phyloP scores from a whole-genome alignment of 257 asterid species.

The Scutellaria barbata region DNA sequence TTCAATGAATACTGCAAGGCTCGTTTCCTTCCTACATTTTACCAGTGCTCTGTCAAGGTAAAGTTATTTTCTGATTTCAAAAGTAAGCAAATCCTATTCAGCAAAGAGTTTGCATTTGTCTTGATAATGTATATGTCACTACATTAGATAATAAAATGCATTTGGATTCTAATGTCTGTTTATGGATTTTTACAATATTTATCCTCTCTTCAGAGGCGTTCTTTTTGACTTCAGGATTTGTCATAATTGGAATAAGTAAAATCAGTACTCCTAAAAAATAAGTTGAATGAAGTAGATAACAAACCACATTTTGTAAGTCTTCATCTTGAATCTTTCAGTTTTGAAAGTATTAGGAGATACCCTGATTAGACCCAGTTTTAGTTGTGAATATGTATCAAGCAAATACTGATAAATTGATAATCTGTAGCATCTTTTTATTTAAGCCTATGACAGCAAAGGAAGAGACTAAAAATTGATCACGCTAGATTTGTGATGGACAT shows the following conservation, averaged over 20 bases:
- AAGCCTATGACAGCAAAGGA: background rate
- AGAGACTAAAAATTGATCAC: background rate
- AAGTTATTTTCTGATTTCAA: background rate
- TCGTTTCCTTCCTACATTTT: conserved; percentile 80
- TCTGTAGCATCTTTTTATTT: background rate
- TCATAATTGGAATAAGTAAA: too few species aligned
- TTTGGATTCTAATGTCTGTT: background rate
- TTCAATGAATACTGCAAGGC: conserved; percentile 90
- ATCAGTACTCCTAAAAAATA: too few species aligned
- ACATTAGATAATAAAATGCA: background rate
- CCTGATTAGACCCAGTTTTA: background rate
- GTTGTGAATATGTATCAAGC: background rate
- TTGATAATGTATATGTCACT: background rate
- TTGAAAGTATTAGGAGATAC: background rate
- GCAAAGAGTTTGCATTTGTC: background rate
- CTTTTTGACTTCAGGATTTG: too few species aligned
- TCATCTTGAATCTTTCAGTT: too few species aligned
- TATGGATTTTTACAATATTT: too few species aligned
- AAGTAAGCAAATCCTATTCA: conserved; percentile 1
- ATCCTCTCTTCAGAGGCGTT: too few species aligned
- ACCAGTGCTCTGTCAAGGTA: conserved; percentile 79
- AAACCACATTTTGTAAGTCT: too few species aligned
- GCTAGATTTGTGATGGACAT: background rate
- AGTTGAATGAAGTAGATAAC: too few species aligned
- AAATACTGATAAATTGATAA: background rate